These are phyloP conservation scores for Petunia secreta DNA, from an alignment of 257 asterid genomes.

Conservation along the genomic window DNA sequence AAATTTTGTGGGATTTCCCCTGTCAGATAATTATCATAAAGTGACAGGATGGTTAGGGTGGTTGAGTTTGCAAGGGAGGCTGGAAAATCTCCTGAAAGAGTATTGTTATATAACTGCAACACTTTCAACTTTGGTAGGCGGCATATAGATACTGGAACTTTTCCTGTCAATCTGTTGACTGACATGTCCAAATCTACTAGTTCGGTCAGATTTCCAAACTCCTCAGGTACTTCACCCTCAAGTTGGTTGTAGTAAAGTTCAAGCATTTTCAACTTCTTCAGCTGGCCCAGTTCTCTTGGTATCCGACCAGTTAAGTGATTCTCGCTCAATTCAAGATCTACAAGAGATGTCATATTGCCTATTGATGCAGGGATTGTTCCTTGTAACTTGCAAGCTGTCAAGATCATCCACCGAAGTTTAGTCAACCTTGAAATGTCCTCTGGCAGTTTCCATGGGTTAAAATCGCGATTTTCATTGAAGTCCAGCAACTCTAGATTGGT, in stretches of 20 bases:
- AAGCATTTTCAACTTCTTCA: constrained; percentile 57
- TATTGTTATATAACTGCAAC: constrained; percentile 76
- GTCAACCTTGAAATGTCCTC: constrained; percentile 45
- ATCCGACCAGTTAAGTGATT: constrained; percentile 58
- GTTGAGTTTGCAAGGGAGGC: constrained; percentile 59
- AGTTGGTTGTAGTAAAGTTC: constrained; percentile 84
- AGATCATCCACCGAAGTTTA: constrained; percentile 46
- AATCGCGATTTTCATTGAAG: constrained; percentile 51
- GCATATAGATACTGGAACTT: constrained; percentile 63
- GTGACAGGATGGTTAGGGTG: constrained; percentile 58
- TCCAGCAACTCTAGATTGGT: constrained; percentile 59
- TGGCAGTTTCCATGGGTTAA: constrained; percentile 66
- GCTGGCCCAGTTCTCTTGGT: constrained; percentile 61
- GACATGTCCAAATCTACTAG: constrained; percentile 72
- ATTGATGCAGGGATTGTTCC: constrained; percentile 57
- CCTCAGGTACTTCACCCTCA: constrained; percentile 72
- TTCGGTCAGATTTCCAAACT: constrained; percentile 66
- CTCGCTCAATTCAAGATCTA: constrained; percentile 78
- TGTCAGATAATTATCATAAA: constrained; percentile 62
- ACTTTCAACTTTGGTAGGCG: constrained; percentile 58
- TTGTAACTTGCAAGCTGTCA: constrained; percentile 57
- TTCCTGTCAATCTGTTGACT: constrained; percentile 59
- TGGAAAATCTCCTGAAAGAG: constrained; percentile 72
- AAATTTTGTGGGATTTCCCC: constrained; percentile 71
- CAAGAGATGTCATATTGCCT: constrained; percentile 71